Evolutionary conservation across 306 rosid species (phyloP).

Genomic region (Cicer arietinum): DNA sequence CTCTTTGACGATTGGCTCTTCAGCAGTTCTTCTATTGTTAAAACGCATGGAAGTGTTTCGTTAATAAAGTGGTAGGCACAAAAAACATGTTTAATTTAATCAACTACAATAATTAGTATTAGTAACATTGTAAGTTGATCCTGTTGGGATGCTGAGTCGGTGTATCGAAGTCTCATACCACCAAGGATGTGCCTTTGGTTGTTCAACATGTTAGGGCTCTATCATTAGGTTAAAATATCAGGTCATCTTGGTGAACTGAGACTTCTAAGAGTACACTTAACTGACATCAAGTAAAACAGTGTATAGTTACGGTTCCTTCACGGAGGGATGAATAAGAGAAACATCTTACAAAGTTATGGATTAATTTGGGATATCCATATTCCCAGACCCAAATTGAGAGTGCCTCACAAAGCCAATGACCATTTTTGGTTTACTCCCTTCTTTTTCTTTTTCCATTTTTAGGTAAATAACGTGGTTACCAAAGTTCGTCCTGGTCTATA

Average conservation of each 20-base stretch:
- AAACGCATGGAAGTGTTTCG: constrained; percentile 9
- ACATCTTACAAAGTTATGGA: too few species aligned
- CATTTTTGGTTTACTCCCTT: background rate
- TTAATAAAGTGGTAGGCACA: background rate
- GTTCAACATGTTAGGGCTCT: constrained; percentile 2
- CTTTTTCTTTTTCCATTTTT: background rate
- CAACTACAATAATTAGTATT: background rate
- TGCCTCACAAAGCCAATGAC: too few species aligned
- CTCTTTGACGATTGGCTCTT: constrained; percentile 7
- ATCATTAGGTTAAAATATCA: background rate
- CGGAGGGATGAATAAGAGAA: too few species aligned
- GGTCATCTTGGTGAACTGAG: background rate
- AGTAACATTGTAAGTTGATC: constrained; percentile 24
- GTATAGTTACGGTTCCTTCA: too few species aligned
- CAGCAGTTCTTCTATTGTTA: constrained; percentile 2
- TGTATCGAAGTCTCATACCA: constrained; percentile 6
- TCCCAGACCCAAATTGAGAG: too few species aligned
- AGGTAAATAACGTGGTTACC: background rate
- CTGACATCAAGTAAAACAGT: too few species aligned
- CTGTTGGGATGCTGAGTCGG: constrained; percentile 18
- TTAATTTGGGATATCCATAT: too few species aligned
- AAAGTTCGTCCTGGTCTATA: background rate
- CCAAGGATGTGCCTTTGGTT: constrained; percentile 14
- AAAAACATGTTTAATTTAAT: constrained; percentile 6
- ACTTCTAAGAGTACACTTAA: too few species aligned